Percentiles rank a stretch among this genome's conserved stretches.
phyloP scores from a whole-genome alignment of 1,139 yeast species.

The Suhomyces guaymorum region DNA sequence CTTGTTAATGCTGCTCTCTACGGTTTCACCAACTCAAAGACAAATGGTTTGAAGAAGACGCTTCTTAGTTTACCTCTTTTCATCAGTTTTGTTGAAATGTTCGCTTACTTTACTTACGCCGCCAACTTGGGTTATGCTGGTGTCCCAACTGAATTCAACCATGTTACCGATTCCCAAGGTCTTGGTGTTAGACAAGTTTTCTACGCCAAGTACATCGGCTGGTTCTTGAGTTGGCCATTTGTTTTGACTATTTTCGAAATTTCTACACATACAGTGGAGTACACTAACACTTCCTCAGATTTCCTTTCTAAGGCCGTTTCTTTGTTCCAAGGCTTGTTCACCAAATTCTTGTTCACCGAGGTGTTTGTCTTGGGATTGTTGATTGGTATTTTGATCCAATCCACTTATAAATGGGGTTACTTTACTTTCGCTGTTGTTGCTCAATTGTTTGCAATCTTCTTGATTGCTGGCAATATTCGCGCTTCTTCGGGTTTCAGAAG shows the following conservation, averaged over 20 bases:
- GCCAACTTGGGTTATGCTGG: conserved; percentile 67
- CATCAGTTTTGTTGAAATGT: conserved; percentile 48
- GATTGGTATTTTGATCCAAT: conserved; percentile 53
- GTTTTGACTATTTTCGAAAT: conserved; percentile 49
- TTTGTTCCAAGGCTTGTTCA: conserved; percentile 26
- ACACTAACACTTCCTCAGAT: conserved; percentile 31
- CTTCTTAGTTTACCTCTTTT: conserved; percentile 49
- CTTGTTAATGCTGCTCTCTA: conserved; percentile 43
- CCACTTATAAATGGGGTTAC: conserved; percentile 71
- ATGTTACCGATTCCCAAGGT: conserved; percentile 39
- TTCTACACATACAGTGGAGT: conserved; percentile 40
- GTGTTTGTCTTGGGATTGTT: conserved; percentile 54
- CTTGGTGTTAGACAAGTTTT: conserved; percentile 60
- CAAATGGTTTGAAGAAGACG: conserved; percentile 36
- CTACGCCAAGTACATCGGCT: conserved; percentile 65
- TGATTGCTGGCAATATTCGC: conserved; percentile 23
- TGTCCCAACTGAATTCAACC: conserved; percentile 55
- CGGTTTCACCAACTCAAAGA: conserved; percentile 38
- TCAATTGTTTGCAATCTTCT: conserved; percentile 37
- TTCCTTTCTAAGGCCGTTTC: conserved; percentile 26
- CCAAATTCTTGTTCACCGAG: conserved; percentile 46
- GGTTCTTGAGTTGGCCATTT: conserved; percentile 65
- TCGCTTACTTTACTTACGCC: conserved; percentile 63
- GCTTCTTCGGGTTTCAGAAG: conserved; percentile 13
- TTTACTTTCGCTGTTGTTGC: conserved; percentile 44